Evolutionary conservation across 495 filamentous ascomycete species (phyloP).

Genomic region (Annulohypoxylon moriforme): DNA sequence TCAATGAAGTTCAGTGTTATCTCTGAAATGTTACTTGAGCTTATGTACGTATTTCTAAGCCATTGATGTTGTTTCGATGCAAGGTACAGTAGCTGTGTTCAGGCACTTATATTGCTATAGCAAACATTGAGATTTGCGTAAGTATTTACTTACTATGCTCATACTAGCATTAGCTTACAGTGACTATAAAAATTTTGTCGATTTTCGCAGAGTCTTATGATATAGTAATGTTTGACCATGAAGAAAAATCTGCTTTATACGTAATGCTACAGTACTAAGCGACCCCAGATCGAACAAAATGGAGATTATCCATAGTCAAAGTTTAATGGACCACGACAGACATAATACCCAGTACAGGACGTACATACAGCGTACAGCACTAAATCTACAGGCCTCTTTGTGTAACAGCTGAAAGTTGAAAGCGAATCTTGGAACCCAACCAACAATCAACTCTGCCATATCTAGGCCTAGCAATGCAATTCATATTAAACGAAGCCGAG

Average conservation of each 20-base stretch:
- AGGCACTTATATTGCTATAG: not conserved
- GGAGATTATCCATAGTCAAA: not conserved
- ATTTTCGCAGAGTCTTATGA: not conserved
- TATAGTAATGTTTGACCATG: not conserved
- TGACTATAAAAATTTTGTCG: not conserved
- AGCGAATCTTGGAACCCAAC: not conserved
- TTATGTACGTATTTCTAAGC: no score
- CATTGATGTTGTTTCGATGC: not conserved
- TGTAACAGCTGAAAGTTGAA: not conserved
- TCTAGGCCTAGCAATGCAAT: no score
- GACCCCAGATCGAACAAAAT: not conserved
- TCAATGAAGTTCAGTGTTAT: not conserved
- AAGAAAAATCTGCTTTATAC: not conserved
- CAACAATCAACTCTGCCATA: not conserved
- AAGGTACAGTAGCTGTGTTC: not conserved
- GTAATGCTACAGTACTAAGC: not conserved
- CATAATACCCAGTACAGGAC: no score
- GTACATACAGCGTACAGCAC: not conserved
- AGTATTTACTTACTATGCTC: not conserved
- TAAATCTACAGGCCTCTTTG: not conserved
- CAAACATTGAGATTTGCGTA: not conserved
- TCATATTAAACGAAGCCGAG: not conserved
- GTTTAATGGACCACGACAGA: not conserved
- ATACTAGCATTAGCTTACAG: not conserved
- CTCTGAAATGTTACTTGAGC: not conserved